Conservation (phyloP, 2,329 filamentous ascomycete genomes). For the Furcasterigmium sp. region DNA sequence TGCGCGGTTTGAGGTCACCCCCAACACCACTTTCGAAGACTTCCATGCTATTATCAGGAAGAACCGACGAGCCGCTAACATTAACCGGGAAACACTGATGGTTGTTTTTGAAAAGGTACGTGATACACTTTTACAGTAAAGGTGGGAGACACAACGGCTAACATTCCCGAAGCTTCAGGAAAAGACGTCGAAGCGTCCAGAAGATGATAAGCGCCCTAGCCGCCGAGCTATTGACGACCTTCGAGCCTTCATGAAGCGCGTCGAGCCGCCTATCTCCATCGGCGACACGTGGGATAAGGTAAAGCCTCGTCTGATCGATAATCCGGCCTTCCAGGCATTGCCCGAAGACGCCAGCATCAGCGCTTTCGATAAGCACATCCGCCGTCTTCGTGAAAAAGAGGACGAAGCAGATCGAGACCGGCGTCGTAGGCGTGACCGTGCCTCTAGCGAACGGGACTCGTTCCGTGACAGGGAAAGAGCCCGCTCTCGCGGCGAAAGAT, state of each 20-base stretch:
- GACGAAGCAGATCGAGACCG: conserved; percentile 71
- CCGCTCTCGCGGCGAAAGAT: conserved; percentile 53
- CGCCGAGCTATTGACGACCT: conserved; percentile 80
- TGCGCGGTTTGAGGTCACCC: conserved; percentile 84
- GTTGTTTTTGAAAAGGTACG: conserved; percentile 78
- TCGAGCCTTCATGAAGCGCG: conserved; percentile 79
- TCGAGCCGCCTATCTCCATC: conserved; percentile 75
- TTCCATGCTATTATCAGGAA: conserved; percentile 77
- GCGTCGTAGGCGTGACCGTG: conserved; percentile 52
- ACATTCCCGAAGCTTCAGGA: conserved; percentile 62
- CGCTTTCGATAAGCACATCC: conserved; percentile 89
- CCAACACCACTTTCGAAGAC: conserved; percentile 82
- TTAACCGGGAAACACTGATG: conserved; percentile 72
- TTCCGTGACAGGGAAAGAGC: conserved; percentile 53
- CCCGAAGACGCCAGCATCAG: conserved; percentile 77
- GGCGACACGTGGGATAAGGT: conserved; percentile 88
- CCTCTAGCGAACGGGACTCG: conserved; percentile 42
- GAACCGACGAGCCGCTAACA: conserved; percentile 83
- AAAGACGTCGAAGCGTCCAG: conserved; percentile 74
- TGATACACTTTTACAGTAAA: conserved; percentile 8
- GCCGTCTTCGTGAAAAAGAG: conserved; percentile 85
- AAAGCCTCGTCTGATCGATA: conserved; percentile 70
- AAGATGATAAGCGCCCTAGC: conserved; percentile 80
- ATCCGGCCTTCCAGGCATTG: conserved; percentile 76
- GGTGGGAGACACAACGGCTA: not conserved